phyloP scores from a whole-genome alignment of 2,329 filamentous ascomycete genomes.

The Nannizziopsis arthrosporioides region DNA sequence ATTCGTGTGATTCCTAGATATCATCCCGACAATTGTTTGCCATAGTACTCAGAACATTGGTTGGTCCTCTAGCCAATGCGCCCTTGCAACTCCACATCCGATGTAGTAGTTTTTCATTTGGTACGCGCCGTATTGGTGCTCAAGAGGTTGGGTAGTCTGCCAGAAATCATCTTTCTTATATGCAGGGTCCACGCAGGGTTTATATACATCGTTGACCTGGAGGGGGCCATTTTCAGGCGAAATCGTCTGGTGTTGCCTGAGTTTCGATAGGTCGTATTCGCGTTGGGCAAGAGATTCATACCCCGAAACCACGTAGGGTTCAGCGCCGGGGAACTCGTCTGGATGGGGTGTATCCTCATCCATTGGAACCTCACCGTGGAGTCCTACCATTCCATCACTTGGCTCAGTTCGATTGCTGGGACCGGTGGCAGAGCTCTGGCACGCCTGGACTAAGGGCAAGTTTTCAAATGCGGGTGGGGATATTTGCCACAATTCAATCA shows the following conservation, averaged over 20 bases:
- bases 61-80: constrained; percentile 17
- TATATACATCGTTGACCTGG: constrained; percentile 20
- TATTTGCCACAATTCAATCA: constrained; percentile 77
- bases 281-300: constrained; percentile 59
- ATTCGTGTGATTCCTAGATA: too few species aligned
- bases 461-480: constrained; percentile 56
- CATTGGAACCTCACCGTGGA: background rate
- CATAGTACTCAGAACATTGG: constrained; percentile 15
- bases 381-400: background rate
- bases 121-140: constrained; percentile 31
- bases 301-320: constrained; percentile 75
- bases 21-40: too few species aligned
- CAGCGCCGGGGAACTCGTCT: constrained; percentile 40
- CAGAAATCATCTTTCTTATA: constrained; percentile 33
- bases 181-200: constrained; percentile 30
- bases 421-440: background rate
- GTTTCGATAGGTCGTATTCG: constrained; percentile 42
- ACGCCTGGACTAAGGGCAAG: constrained; percentile 24
- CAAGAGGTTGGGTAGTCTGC: constrained; percentile 26
- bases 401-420: background rate
- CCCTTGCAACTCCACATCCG: constrained; percentile 15
- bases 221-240: background rate
- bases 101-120: constrained; percentile 24
- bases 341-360: background rate
- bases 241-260: constrained; percentile 1